phyloP scores from a whole-genome alignment of 2,329 filamentous ascomycete species.

The Talaromyces sp. region DNA sequence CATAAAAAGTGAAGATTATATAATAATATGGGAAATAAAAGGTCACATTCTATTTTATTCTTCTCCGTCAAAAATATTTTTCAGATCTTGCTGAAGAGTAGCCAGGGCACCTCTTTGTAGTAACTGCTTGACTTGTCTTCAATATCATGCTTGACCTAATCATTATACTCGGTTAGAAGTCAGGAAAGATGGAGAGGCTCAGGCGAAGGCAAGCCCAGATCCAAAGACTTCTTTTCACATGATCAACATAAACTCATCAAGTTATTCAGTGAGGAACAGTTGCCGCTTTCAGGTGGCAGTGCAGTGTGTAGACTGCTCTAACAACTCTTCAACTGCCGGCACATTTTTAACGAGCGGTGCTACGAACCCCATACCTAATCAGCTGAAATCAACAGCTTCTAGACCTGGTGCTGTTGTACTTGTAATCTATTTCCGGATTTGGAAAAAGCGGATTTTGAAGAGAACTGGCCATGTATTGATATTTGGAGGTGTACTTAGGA shows the following conservation, averaged over 20 bases:
- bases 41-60: not conserved
- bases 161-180: not conserved
- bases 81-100: not conserved
- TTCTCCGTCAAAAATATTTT: not conserved
- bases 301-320: not conserved
- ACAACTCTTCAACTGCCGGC: not conserved
- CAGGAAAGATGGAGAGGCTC: not conserved
- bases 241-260: not conserved
- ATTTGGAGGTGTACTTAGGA: too few species aligned
- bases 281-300: not conserved
- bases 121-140: not conserved
- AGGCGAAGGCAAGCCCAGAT: not conserved
- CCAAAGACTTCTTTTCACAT: not conserved
- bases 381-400: not conserved
- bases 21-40: constrained; percentile 7
- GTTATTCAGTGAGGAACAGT: not conserved
- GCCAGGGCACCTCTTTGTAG: not conserved
- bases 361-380: not conserved
- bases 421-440: not conserved
- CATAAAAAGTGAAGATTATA: constrained; percentile 6
- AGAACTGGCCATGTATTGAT: not conserved
- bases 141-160: too few species aligned
- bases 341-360: not conserved
- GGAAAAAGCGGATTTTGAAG: not conserved
- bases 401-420: not conserved